Evolutionary conservation across 208 protist species (phyloP), one percentile per base, ranked within the genome.

Genomic region (Trypanosoma avium): DNA sequence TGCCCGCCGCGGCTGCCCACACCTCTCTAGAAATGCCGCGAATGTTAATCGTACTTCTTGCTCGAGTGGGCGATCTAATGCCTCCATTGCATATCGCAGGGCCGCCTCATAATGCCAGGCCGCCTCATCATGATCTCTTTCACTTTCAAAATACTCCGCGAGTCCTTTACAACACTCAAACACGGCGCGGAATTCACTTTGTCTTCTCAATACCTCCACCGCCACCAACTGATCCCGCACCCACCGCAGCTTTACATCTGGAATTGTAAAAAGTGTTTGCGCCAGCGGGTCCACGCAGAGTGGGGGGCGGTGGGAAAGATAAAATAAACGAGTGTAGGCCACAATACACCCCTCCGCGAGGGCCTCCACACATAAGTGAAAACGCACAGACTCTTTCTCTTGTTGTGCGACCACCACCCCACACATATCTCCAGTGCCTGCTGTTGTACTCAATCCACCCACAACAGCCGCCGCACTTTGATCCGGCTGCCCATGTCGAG

Each of bases 261-360:
- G 67, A 29, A 96, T 77, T 26, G 57, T 74, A 67, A 94, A 96
- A 69, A 79, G 77, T 40, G 59, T 77, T 57, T 86, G 75, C 9
- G 91, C 79, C 7, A 96, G 86, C 47, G 73, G 67, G 68, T 96
- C 84, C 1, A 96, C 86, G 57, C 91, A 96, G 24, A 96, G 82
- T 7, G 91, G 91, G 9, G 84, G 72, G 36, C 91, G 84, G 72
- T 94, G 91, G 17, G 86, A 83, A 21, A 96, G 81, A 19, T 88
- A 46, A 63, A 92, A 93, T 24, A 96, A 77, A 47, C 91, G 86
- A 66, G 92, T 84, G 61, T 87, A 96, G 10, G 88, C 77, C 58
- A 83, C 72, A 22, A 94, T 66, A 56, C 86, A 96, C 13, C 91
- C 91, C 55, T 92, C 77, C 35, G 75, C 59, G 21, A 96, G 77